These are phyloP conservation scores for Cystobasidium ongulense DNA, from an alignment of 768 basidiomycete species.

Conservation along the genomic window DNA sequence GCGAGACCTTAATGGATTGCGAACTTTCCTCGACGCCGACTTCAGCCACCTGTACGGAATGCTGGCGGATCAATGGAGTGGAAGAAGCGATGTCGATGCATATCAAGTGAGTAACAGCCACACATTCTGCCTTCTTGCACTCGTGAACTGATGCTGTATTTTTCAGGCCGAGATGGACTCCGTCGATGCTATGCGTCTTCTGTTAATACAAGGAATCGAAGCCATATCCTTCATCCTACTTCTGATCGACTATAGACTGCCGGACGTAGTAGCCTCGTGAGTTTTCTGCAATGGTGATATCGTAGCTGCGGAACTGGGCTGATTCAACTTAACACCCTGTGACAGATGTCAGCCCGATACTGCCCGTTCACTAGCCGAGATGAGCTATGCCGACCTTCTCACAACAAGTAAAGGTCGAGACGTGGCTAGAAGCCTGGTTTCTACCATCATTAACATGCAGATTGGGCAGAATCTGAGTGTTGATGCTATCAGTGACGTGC, in stretches of 20 bases:
- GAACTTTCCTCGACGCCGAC: conserved; percentile 58
- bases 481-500: conserved; percentile 87
- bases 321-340: background rate
- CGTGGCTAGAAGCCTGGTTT: conserved; percentile 81
- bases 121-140: background rate
- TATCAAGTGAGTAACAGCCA: conserved; percentile 58
- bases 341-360: conserved; percentile 63
- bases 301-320: too few relatives aligned
- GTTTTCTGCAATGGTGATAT: conserved; percentile 41
- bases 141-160: background rate
- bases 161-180: conserved; percentile 69
- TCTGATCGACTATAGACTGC: conserved; percentile 79
- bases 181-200: conserved; percentile 50
- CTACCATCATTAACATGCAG: conserved; percentile 93
- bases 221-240: conserved; percentile 88
- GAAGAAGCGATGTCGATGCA: conserved; percentile 67
- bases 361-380: conserved; percentile 59
- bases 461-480: conserved; percentile 92
- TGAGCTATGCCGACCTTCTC: conserved; percentile 81
- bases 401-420: conserved; percentile 75
- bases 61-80: conserved; percentile 54
- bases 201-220: conserved; percentile 80
- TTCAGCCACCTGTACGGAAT: conserved; percentile 68
- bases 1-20: conserved; percentile 67
- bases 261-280: conserved; percentile 73